Percentiles rank a stretch among this genome's conserved stretches.
These are phyloP conservation scores for Dioszegia aurantiaca DNA, from an alignment of 768 basidiomycete genomes.

Conservation along the genomic window DNA sequence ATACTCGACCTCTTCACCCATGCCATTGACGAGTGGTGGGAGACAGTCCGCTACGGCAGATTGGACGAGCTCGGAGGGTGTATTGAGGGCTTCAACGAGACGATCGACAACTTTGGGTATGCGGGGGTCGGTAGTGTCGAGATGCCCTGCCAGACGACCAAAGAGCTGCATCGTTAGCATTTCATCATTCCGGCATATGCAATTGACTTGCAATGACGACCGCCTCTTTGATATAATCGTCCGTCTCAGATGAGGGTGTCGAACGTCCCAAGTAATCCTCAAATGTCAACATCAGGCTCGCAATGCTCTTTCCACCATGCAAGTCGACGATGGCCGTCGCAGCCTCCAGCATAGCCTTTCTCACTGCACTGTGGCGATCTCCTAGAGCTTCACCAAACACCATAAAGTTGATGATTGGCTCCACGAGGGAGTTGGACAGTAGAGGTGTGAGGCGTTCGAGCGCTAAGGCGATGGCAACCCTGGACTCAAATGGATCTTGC, in stretches of 20 bases:
- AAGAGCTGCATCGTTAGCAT: slow-evolving; percentile 58
- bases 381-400: slow-evolving; percentile 83
- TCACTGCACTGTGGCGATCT: slow-evolving; percentile 75
- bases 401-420: slow-evolving; percentile 76
- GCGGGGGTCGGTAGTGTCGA: slow-evolving; percentile 71
- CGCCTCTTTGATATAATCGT: slow-evolving; percentile 88
- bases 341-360: slow-evolving; percentile 80
- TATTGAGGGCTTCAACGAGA: slow-evolving; percentile 82
- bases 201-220: slow-evolving; percentile 65
- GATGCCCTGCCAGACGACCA: slow-evolving; percentile 84
- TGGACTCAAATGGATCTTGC: slow-evolving; percentile 80
- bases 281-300: slow-evolving; percentile 74
- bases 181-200: not conserved
- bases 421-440: slow-evolving; percentile 64
- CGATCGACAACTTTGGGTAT: slow-evolving; percentile 78
- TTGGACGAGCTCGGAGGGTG: slow-evolving; percentile 93
- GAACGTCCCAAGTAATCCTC: slow-evolving; percentile 67
- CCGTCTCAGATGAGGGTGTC: slow-evolving; percentile 64
- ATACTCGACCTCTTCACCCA: slow-evolving; percentile 61
- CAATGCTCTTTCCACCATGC: slow-evolving; percentile 70
- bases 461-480: slow-evolving; percentile 68
- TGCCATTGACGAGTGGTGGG: slow-evolving; percentile 73
- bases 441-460: slow-evolving; percentile 67
- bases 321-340: slow-evolving; percentile 76
- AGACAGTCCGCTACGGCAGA: slow-evolving; percentile 94